Conservation (phyloP, 1,284 basidiomycete species). For the Irpex sp. region DNA sequence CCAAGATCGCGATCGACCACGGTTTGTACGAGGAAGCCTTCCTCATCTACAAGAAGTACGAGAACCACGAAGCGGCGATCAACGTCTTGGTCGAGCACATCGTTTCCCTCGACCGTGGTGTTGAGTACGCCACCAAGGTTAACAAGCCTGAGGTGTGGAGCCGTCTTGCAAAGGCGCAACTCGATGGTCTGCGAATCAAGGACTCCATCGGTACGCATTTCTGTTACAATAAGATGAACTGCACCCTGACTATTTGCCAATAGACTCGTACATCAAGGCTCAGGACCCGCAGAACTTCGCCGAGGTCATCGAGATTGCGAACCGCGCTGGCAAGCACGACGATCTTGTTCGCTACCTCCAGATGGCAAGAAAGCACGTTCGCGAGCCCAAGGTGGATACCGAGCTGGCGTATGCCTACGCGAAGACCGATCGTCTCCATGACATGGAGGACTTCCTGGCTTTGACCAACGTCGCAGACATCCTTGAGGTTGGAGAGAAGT, state of each 20-base stretch:
- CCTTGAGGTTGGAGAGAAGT: slow-evolving; percentile 97
- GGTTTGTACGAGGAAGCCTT: slow-evolving; percentile 97
- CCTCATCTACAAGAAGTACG: slow-evolving; percentile 96
- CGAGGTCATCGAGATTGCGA: slow-evolving; percentile 97
- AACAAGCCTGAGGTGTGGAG: slow-evolving; percentile 98
- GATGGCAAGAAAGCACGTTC: slow-evolving; percentile 98
- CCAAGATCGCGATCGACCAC: slow-evolving; percentile 97
- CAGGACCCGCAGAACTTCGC: slow-evolving; percentile 95
- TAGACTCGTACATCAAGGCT: slow-evolving; percentile 99
- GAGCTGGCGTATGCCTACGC: slow-evolving; percentile 97
- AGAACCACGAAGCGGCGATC: slow-evolving; percentile 94
- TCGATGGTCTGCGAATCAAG: slow-evolving; percentile 98
- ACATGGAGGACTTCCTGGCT: slow-evolving; percentile 99
- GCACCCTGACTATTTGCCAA: neutral
- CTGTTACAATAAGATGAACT: neutral
- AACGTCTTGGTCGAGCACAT: slow-evolving; percentile 98
- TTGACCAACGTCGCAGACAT: slow-evolving; percentile 99
- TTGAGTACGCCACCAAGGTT: slow-evolving; percentile 97
- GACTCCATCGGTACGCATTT: slow-evolving; percentile 87
- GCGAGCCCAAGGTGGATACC: slow-evolving; percentile 98
- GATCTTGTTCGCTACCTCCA: slow-evolving; percentile 98
- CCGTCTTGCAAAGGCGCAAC: slow-evolving; percentile 97
- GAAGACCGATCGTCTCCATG: slow-evolving; percentile 95
- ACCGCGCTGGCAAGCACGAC: slow-evolving; percentile 97
- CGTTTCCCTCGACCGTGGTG: slow-evolving; percentile 96